These are phyloP conservation scores for Cercophora scortea DNA, from an alignment of 495 filamentous ascomycete species.

Conservation along the genomic window DNA sequence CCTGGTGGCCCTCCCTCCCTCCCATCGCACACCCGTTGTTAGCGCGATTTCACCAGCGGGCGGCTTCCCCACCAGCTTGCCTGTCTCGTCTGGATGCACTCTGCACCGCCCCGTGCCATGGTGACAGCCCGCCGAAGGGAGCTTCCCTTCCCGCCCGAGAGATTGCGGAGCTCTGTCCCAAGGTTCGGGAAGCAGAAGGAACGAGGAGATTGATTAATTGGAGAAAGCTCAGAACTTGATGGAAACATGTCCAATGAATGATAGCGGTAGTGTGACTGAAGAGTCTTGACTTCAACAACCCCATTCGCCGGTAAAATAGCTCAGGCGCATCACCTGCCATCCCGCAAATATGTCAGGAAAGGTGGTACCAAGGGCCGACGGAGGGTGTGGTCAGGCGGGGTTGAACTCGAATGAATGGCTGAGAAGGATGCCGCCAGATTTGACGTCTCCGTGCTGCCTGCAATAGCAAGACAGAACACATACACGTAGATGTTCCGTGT, in stretches of 20 bases:
- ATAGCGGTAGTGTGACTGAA: too few species aligned
- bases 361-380: not conserved
- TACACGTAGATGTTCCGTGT: too few species aligned
- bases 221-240: too few species aligned
- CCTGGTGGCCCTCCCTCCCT: not conserved
- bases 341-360: not conserved
- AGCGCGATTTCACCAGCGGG: constrained; percentile 4
- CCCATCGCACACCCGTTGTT: constrained; percentile 14
- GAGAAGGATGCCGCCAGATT: not conserved
- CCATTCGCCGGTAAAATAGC: not conserved
- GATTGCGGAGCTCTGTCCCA: too few species aligned
- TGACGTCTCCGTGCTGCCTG: not conserved
- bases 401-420: not conserved
- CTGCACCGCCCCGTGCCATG: constrained; percentile 5
- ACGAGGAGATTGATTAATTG: too few species aligned
- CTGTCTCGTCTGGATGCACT: not conserved
- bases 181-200: too few species aligned
- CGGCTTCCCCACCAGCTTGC: constrained; percentile 9
- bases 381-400: constrained; percentile 7
- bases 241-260: too few species aligned
- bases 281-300: not conserved
- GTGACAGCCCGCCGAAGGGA: not conserved
- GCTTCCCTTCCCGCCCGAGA: not conserved
- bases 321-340: not conserved
- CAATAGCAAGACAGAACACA: too few species aligned